Conservation (phyloP, 2,329 filamentous ascomycete species). For the Helminthosporium solani region DNA sequence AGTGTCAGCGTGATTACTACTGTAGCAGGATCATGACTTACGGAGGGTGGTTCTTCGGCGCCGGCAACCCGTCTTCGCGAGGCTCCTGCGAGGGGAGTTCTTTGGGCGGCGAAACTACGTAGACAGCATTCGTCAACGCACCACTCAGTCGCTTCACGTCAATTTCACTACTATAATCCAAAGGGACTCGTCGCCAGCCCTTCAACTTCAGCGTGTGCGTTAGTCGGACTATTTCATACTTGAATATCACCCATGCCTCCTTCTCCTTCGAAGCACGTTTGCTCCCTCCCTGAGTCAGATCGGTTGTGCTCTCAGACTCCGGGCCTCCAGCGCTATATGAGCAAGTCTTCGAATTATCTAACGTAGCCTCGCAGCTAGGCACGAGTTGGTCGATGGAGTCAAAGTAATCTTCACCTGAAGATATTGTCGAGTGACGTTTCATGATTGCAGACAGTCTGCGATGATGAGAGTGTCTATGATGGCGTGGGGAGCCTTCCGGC, state of each 20-base stretch:
- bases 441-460: slow-evolving; percentile 34
- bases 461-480: slow-evolving; percentile 29
- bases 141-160: slow-evolving; percentile 79
- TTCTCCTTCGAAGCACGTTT: slow-evolving; percentile 64
- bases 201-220: slow-evolving; percentile 87
- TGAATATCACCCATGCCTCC: slow-evolving; percentile 82
- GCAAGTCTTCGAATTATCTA: slow-evolving; percentile 90
- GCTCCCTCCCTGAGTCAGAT: slow-evolving; percentile 41
- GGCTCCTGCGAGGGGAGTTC: slow-evolving; percentile 52
- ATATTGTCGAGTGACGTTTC: slow-evolving; percentile 54
- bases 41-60: slow-evolving; percentile 53
- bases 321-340: slow-evolving; percentile 64
- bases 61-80: slow-evolving; percentile 36
- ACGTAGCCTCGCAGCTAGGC: slow-evolving; percentile 76
- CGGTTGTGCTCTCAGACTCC: slow-evolving; percentile 45
- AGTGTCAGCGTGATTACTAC: slow-evolving; percentile 10
- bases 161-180: slow-evolving; percentile 68
- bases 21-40: slow-evolving; percentile 41
- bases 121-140: slow-evolving; percentile 93
- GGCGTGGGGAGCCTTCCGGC: slow-evolving; percentile 42
- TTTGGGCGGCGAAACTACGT: slow-evolving; percentile 82
- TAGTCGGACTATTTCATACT: slow-evolving; percentile 85
- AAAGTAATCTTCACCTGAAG: slow-evolving; percentile 81
- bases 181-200: slow-evolving; percentile 81
- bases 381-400: slow-evolving; percentile 79